Conservation (phyloP, 2,329 filamentous ascomycete species). For the Triangularia verruculosa region DNA sequence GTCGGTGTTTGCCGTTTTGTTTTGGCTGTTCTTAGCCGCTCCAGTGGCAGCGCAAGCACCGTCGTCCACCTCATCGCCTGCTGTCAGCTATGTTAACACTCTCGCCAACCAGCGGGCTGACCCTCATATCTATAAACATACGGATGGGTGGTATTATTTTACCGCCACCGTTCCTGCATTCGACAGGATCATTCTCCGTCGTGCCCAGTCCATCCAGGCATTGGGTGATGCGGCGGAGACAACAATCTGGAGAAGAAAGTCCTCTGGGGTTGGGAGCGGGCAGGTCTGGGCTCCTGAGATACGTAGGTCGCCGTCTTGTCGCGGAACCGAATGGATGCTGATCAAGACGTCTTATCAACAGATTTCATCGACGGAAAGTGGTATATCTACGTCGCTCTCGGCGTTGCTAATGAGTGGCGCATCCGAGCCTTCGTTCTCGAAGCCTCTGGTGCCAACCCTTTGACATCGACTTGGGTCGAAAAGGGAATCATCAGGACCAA, state of each 20-base stretch:
- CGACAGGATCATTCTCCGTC: slow-evolving; percentile 25
- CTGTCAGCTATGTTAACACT: slow-evolving; percentile 31
- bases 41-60: background rate
- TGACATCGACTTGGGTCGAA: slow-evolving; percentile 31
- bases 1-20: slow-evolving; percentile 1
- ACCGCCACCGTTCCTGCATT: slow-evolving; percentile 26
- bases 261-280: slow-evolving; percentile 43
- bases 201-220: slow-evolving; percentile 21
- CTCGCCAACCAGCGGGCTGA: slow-evolving; percentile 32
- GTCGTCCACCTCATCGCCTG: slow-evolving; percentile 17
- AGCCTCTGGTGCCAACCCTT: slow-evolving; percentile 30
- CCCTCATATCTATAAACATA: slow-evolving; percentile 33
- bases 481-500: slow-evolving; percentile 31
- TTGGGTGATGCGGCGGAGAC: slow-evolving; percentile 22
- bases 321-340: background rate
- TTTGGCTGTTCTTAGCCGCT: background rate
- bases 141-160: slow-evolving; percentile 27
- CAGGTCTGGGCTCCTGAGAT: slow-evolving; percentile 55
- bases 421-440: slow-evolving; percentile 32
- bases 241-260: slow-evolving; percentile 37
- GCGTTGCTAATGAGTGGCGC: slow-evolving; percentile 24
- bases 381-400: slow-evolving; percentile 50
- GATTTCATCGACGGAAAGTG: slow-evolving; percentile 47
- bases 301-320: slow-evolving; percentile 23
- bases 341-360: background rate